Evolutionary conservation across 345 rosid species (phyloP).

Genomic region (Microthlaspi erraticum): DNA sequence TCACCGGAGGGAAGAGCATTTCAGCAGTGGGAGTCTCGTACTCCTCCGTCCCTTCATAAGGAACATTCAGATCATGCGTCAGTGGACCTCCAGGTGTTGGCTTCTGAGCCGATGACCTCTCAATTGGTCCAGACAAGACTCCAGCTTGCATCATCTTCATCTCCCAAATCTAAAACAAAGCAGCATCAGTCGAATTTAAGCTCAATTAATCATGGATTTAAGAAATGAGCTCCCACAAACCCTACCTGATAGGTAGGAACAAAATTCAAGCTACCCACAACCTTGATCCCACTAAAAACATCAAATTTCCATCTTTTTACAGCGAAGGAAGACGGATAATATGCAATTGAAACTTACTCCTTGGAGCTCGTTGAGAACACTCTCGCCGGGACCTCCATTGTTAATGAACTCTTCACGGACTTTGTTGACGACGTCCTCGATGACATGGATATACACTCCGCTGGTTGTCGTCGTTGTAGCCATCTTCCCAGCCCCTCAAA

Average conservation of each 20-base stretch:
- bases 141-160: slow-evolving; percentile 95
- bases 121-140: slow-evolving; percentile 66
- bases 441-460: slow-evolving; percentile 82
- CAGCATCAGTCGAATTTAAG: slow-evolving; percentile 22
- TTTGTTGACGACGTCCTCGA: slow-evolving; percentile 90
- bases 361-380: slow-evolving; percentile 86
- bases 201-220: slow-evolving; percentile 19
- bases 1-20: slow-evolving; percentile 91
- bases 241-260: slow-evolving; percentile 46
- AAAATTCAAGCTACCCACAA: slow-evolving; percentile 34
- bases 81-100: slow-evolving; percentile 61
- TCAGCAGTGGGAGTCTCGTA: slow-evolving; percentile 98
- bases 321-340: background rate
- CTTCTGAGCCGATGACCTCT: slow-evolving; percentile 68
- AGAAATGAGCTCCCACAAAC: slow-evolving; percentile 42
- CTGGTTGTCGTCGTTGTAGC: slow-evolving; percentile 72
- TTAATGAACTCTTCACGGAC: slow-evolving; percentile 86
- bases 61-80: slow-evolving; percentile 94
- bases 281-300: background rate
- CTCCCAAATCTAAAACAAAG: slow-evolving; percentile 77
- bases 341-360: slow-evolving; percentile 56
- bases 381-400: slow-evolving; percentile 87
- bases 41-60: slow-evolving; percentile 92
- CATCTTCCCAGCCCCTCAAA: slow-evolving; percentile 48
- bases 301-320: background rate